Evolutionary conservation across 306 rosid genomes (phyloP).

Genomic region (Biancaea sappan): DNA sequence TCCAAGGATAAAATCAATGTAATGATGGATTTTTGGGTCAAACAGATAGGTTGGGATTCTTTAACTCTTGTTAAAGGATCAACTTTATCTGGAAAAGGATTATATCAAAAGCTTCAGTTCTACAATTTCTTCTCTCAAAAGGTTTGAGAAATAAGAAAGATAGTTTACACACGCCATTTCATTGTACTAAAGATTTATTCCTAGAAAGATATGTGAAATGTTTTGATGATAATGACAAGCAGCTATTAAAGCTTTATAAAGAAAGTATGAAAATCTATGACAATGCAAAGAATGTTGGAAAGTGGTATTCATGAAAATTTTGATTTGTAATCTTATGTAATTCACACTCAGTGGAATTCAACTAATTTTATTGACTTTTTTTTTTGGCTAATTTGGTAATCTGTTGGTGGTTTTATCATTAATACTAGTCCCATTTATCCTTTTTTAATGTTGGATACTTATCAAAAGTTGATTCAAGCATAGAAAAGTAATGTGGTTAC

Average conservation of each 20-base stretch:
- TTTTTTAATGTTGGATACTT: too few species aligned
- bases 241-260: conserved; percentile 33
- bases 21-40: conserved; percentile 46
- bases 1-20: conserved; percentile 43
- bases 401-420: background rate
- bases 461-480: background rate
- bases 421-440: too few species aligned
- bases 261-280: background rate
- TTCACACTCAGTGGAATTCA: background rate
- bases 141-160: conserved; percentile 33
- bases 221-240: conserved; percentile 6
- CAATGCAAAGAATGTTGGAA: too few species aligned
- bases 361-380: background rate
- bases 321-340: background rate
- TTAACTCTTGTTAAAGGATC: conserved; percentile 23
- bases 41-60: conserved; percentile 39
- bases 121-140: conserved; percentile 32
- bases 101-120: conserved; percentile 45
- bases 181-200: background rate
- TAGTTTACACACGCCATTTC: background rate
- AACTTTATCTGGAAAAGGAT: conserved; percentile 19
- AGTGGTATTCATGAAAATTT: background rate
- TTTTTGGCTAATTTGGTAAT: background rate
- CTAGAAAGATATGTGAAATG: conserved; percentile 33
- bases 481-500: background rate